These are phyloP conservation scores for Chrysochromulina parva DNA, from an alignment of 78 protist genomes.

Conservation along the genomic window DNA sequence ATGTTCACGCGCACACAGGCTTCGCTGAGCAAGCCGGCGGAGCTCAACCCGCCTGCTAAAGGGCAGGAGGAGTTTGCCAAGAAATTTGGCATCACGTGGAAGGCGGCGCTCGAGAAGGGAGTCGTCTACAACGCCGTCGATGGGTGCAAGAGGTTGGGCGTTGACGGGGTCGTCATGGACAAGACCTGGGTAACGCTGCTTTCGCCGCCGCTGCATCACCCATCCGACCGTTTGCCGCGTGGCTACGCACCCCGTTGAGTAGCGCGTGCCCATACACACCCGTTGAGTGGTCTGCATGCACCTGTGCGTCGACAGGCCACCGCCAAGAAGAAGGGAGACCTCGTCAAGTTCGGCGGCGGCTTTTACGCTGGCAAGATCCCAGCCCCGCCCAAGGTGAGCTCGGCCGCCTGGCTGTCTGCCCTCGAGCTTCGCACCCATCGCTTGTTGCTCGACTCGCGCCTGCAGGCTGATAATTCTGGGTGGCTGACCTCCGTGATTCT, in stretches of 20 bases:
- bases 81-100: not conserved
- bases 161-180: not conserved
- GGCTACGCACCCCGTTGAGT: no score
- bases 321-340: not conserved
- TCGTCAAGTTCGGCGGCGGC: conserved; percentile 6
- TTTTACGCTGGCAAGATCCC: conserved; percentile 14
- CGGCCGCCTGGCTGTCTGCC: no score
- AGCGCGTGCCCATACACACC: no score
- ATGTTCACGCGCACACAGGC: not conserved
- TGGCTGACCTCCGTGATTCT: no score
- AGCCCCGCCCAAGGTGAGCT: not conserved
- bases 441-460: no score
- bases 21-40: not conserved
- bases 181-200: not conserved
- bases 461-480: no score
- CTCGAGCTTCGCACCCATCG: no score
- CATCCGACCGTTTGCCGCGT: no score
- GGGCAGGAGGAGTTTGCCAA: not conserved
- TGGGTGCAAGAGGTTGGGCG: conserved; percentile 7
- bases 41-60: conserved; percentile 17
- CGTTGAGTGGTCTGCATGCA: no score
- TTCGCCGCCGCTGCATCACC: no score
- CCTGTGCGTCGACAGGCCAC: not conserved
- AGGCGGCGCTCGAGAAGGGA: not conserved
- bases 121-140: not conserved